Conservation (phyloP, 495 filamentous ascomycete species). For the Penicillium chermesinum region DNA sequence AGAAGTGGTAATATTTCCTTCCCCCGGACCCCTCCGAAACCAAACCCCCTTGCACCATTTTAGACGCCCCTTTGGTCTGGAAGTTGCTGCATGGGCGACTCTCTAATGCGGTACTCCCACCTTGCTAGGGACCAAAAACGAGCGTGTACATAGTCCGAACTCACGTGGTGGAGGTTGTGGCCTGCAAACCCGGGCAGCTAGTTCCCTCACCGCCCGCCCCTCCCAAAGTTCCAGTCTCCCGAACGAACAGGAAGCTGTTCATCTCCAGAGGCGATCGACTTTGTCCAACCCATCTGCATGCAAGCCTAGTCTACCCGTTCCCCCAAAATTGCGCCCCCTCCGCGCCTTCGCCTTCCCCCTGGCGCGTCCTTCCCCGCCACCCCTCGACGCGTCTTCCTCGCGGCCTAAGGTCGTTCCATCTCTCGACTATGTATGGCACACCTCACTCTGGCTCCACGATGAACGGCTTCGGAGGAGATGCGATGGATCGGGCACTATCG, state of each 20-base stretch:
- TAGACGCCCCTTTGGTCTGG: background rate
- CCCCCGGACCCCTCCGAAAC: background rate
- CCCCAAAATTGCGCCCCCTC: constrained; percentile 21
- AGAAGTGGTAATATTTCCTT: constrained; percentile 2
- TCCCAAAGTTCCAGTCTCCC: constrained; percentile 21
- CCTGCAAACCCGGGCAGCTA: constrained; percentile 11
- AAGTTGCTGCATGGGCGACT: background rate
- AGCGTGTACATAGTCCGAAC: background rate
- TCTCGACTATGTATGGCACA: constrained; percentile 53
- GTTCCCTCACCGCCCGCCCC: constrained; percentile 27
- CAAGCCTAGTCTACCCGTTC: constrained; percentile 23
- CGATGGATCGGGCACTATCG: constrained; percentile 76
- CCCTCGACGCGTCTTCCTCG: constrained; percentile 34
- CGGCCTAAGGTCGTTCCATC: constrained; percentile 29
- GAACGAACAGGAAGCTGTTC: constrained; percentile 15
- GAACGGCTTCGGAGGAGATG: constrained; percentile 57
- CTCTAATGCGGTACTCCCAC: background rate
- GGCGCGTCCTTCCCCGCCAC: constrained; percentile 9
- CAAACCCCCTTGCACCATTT: constrained; percentile 6
- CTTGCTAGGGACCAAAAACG: too few species aligned
- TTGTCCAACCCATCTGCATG: constrained; percentile 17
- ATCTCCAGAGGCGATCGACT: constrained; percentile 20
- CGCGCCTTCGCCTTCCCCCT: constrained; percentile 12
- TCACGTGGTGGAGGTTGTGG: background rate
- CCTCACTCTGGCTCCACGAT: constrained; percentile 48